Evolutionary conservation across 495 filamentous ascomycete genomes (phyloP), one percentile per base, ranked within the genome.

Genomic region (Tuber brumale): DNA sequence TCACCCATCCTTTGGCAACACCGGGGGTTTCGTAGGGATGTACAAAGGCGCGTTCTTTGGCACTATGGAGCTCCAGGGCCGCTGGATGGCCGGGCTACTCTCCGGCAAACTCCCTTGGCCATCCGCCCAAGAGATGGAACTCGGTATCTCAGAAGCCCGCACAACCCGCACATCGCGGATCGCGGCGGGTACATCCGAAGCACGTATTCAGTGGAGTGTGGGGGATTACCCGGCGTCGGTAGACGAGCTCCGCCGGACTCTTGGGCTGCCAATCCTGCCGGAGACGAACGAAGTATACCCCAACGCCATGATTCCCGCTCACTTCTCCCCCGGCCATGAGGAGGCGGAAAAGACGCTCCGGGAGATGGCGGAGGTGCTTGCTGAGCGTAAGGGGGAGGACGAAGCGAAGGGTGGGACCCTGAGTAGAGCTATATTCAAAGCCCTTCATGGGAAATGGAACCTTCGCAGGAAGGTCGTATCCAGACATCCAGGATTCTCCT

Each of bases 21-120:
- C 95, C 1, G 92, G 92, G 0, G 82, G 76, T 1, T 97, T 97
- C 76, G 90, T 96, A 0, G 94, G 94, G 7, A 92, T 95, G 83
- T 95, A 97, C 82, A 88, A 92, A 48, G 91, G 92, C 1, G 92
- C 94, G 0, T 97, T 92, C 83, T 97, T 93, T 91, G 92, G 91
- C 0, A 88, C 92, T 1, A 92, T 95, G 87, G 94, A 97, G 81
- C 90, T 94, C 89, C 94, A 97, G 84, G 92, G 93, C 0, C 88
- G 90, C 21, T 89, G 90, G 75, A 81, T 95, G 3, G 87, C 87
- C 0, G 74, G 82, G 7, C 72, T 81, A 23, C 89, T 89, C 86
- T 71, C 82, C 3, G 79, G 79, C 70, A 71, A 44, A 35, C 19
- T 75, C 70, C 0, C 69, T 70, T 74, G 81, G 75, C 75, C 71